These are phyloP conservation scores for Collybia sordida DNA, from an alignment of 768 basidiomycete species.

Conservation along the genomic window DNA sequence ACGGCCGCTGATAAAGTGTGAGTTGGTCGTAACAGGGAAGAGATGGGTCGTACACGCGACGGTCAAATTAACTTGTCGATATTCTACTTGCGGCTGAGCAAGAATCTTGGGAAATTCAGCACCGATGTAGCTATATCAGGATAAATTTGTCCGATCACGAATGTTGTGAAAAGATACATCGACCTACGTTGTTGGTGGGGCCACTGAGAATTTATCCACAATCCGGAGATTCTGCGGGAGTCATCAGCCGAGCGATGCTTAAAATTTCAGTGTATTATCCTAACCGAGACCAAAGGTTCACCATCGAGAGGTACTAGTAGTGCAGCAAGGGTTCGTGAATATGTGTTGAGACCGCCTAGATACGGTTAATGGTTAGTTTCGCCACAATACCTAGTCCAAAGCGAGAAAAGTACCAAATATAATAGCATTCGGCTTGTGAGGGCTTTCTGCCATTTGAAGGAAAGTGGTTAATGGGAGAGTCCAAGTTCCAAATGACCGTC, in stretches of 20 bases:
- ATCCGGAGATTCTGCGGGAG: constrained; percentile 59
- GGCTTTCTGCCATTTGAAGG: constrained; percentile 28
- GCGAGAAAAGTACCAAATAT: constrained; percentile 62
- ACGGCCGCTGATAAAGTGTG: constrained; percentile 53
- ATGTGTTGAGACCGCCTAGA: constrained; percentile 80
- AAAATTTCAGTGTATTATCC: constrained; percentile 21
- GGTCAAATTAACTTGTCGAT: constrained; percentile 80
- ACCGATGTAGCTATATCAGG: constrained; percentile 65
- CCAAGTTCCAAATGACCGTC: constrained; percentile 6
- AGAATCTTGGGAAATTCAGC: constrained; percentile 71
- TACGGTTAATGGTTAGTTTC: constrained; percentile 1
- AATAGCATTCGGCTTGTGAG: constrained; percentile 59
- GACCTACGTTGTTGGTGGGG: constrained; percentile 71
- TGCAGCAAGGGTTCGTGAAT: constrained; percentile 68
- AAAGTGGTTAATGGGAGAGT: constrained; percentile 8
- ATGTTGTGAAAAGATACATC: constrained; percentile 12
- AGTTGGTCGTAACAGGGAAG: constrained; percentile 13
- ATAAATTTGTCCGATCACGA: constrained; percentile 12
- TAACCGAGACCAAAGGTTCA: constrained; percentile 70
- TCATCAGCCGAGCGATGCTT: constrained; percentile 14
- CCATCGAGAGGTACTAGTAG: constrained; percentile 67
- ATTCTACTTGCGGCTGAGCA: constrained; percentile 70
- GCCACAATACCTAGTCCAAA: constrained; percentile 1
- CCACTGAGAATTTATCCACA: constrained; percentile 73
- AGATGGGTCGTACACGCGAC: constrained; percentile 52